Percentiles rank a stretch among this genome's conserved stretches.
These are phyloP conservation scores for Fagopyrum tataricum DNA, from an alignment of 148 eudicot genomes.

Conservation along the genomic window DNA sequence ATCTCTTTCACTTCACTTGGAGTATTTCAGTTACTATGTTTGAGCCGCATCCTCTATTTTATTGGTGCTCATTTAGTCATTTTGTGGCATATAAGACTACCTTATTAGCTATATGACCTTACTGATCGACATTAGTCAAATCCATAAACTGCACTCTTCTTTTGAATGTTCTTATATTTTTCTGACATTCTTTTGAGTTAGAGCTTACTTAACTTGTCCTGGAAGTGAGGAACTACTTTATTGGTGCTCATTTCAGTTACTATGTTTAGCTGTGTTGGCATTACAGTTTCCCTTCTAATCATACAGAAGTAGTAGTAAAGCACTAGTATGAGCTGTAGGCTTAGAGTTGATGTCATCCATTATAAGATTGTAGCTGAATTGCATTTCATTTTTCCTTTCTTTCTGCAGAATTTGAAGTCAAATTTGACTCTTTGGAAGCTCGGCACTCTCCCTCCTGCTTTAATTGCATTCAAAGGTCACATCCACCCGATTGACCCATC, in stretches of 20 bases:
- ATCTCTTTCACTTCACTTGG: neutral
- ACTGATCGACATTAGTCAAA: neutral
- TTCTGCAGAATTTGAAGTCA: constrained; percentile 78
- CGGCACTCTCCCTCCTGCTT: constrained; percentile 95
- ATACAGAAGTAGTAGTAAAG: too few species aligned
- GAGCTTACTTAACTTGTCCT: neutral
- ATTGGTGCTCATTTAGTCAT: neutral
- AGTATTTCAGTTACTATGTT: neutral
- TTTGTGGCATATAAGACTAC: neutral
- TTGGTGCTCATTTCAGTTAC: too few species aligned
- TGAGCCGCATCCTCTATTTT: neutral
- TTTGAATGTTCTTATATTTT: neutral
- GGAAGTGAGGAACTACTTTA: neutral
- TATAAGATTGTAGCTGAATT: neutral
- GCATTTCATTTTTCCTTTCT: neutral
- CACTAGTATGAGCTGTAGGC: neutral
- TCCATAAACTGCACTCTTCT: neutral
- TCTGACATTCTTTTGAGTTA: neutral
- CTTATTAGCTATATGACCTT: neutral
- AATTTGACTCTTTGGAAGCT: constrained; percentile 96
- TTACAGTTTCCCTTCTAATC: too few species aligned
- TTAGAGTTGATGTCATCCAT: neutral
- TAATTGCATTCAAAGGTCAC: constrained; percentile 91
- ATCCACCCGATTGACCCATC: constrained; percentile 84
- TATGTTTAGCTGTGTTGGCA: too few species aligned